Evolutionary conservation across 495 filamentous ascomycete species (phyloP), one percentile per base, ranked within the genome.

Genomic region (Oidiodendron maius): DNA sequence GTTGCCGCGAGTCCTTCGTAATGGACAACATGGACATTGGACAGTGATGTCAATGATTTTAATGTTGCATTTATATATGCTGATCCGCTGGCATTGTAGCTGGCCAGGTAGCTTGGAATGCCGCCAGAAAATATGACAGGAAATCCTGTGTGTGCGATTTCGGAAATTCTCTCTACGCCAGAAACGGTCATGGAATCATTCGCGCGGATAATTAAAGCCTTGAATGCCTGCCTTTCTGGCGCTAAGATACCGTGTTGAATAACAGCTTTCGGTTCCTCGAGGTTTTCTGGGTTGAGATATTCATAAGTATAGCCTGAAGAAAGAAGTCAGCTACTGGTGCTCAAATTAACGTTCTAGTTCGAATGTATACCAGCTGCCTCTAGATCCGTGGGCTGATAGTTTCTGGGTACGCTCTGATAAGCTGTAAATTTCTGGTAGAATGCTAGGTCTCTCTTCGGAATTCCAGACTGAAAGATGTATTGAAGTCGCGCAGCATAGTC

Each of bases 1-100:
- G 5, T 26, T 17, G 16, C 11, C 13, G 40, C 48, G 17, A 44
- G 21, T 5, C 20, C 40, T 9, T 10, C 40, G 2, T 24, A 21
- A 16, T 17, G 10, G 8, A 37, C 26, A 11, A 24, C 11, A 43
- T 24, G 20, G 28, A 44, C 30, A 11, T 44, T 51, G 3, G 23
- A 15, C 16, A 41, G 26, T 9, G 8, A 32, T 41, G 25, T 41
- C 4, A 50, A 64, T 46, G 24, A 62, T 55, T 40, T 34, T 30
- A 38, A 53, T 48, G 20, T 53, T n/a, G n/a, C n/a, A n/a, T n/a
- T n/a, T n/a, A n/a, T n/a, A n/a, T n/a, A n/a, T 34, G n/a, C n/a
- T n/a, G n/a, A n/a, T n/a, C n/a, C n/a, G n/a, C n/a, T n/a, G n/a
- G n/a, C n/a, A n/a, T n/a, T n/a, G n/a, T n/a, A n/a, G n/a, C n/a